These are phyloP conservation scores for Corchorus olitorius DNA, from an alignment of 345 rosid genomes.

Conservation along the genomic window DNA sequence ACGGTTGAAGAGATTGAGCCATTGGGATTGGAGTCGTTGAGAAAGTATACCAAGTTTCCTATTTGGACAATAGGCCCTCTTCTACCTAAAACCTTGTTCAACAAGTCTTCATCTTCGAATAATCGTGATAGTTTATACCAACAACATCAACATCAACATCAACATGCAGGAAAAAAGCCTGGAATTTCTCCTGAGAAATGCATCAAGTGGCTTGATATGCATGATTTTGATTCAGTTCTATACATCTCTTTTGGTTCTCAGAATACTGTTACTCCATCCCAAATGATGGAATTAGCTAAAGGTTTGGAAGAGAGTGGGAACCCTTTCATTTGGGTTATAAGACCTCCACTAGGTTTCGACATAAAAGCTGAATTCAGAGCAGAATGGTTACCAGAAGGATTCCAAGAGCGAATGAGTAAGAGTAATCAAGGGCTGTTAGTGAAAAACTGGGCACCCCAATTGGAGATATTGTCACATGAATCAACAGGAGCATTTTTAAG, in stretches of 20 bases:
- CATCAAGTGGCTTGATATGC: constrained; percentile 41
- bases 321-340: constrained; percentile 54
- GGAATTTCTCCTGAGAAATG: constrained; percentile 38
- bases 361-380: constrained; percentile 33
- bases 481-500: constrained; percentile 52
- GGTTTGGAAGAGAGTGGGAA: constrained; percentile 44
- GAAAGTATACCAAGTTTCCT: constrained; percentile 35
- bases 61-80: constrained; percentile 52
- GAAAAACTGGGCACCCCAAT: constrained; percentile 53
- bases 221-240: constrained; percentile 36
- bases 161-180: constrained; percentile 28
- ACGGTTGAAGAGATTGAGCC: constrained; percentile 47
- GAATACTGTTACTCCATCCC: constrained; percentile 39
- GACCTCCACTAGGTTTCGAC: constrained; percentile 53
- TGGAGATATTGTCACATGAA: constrained; percentile 47
- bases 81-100: constrained; percentile 33
- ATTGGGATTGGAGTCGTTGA: constrained; percentile 29
- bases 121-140: background rate
- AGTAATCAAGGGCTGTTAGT: constrained; percentile 41
- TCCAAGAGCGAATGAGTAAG: constrained; percentile 27
- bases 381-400: constrained; percentile 56
- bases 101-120: background rate
- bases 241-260: constrained; percentile 59
- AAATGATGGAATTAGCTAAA: constrained; percentile 49
- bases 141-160: no score